These are phyloP conservation scores for Posidonia oceanica DNA, from an alignment of 116 monocot species.

Conservation along the genomic window DNA sequence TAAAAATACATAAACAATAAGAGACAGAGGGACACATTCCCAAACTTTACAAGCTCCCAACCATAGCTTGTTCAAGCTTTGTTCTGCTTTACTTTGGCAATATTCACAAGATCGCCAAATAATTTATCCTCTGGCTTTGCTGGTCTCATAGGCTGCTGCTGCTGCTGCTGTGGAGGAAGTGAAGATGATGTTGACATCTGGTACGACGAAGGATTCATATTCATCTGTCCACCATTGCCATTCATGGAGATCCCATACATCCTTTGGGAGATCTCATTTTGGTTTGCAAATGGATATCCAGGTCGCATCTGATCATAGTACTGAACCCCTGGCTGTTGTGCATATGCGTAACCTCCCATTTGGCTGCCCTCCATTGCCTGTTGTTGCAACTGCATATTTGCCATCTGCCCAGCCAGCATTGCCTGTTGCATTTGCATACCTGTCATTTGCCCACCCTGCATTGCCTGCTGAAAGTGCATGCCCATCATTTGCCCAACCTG, in stretches of 20 bases:
- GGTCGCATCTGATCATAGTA: conserved; percentile 45
- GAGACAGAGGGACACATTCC: too few species aligned
- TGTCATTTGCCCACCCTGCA: conserved; percentile 12
- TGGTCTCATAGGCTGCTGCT: conserved; percentile 32
- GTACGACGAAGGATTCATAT: conserved; percentile 15
- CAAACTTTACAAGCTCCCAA: conserved; percentile 31
- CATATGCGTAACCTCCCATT: conserved; percentile 31
- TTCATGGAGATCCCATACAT: conserved; percentile 81
- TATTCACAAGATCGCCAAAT: conserved; percentile 89
- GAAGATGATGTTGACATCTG: conserved; percentile 19
- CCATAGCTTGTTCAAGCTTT: conserved; percentile 22
- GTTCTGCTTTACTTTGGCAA: conserved; percentile 75
- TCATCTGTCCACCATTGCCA: conserved; percentile 12
- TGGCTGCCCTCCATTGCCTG: conserved; percentile 36
- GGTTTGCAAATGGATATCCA: conserved; percentile 20
- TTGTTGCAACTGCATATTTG: conserved; percentile 10
- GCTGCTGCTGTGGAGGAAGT: conserved; percentile 13
- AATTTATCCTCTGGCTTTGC: conserved; percentile 82
- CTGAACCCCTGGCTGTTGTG: conserved; percentile 34
- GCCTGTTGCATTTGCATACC: conserved; percentile 15
- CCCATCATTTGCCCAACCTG: conserved; percentile 9
- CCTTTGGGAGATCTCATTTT: conserved; percentile 45
- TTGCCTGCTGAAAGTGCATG: conserved; percentile 8
- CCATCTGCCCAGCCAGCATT: conserved; percentile 30
- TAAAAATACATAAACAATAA: background rate